Percentiles rank a stretch among this genome's conserved stretches.
These are phyloP conservation scores for Penicillium desertorum DNA, from an alignment of 495 filamentous ascomycete species.

Conservation along the genomic window DNA sequence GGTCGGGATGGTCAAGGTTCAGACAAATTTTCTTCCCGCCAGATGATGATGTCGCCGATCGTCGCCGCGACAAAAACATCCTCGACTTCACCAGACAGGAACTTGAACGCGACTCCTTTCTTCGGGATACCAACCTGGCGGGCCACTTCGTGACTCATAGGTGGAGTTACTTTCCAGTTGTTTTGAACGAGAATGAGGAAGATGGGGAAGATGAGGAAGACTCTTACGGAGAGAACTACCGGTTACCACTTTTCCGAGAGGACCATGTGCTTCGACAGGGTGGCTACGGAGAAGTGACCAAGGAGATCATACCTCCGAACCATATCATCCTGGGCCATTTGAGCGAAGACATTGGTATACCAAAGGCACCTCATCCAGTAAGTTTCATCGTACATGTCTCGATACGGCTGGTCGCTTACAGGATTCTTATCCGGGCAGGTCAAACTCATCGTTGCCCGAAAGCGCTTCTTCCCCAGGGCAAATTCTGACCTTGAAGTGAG, in stretches of 20 bases:
- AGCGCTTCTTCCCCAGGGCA: not conserved
- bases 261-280: not conserved
- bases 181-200: not conserved
- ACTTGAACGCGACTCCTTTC: constrained; percentile 1
- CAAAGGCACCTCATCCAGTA: not conserved
- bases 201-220: not conserved
- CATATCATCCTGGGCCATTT: not conserved
- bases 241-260: not conserved
- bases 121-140: not conserved
- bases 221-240: not conserved
- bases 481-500: not conserved
- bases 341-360: not conserved
- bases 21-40: constrained; percentile 1
- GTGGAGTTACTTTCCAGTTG: not conserved
- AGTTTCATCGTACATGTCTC: not conserved
- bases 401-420: not conserved
- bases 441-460: not conserved
- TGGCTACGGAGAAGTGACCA: not conserved
- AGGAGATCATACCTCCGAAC: not conserved
- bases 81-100: not conserved
- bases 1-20: constrained; percentile 7
- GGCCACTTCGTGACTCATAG: not conserved
- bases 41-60: not conserved
- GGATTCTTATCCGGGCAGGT: not conserved
- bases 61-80: constrained; percentile 2